phyloP scores from a whole-genome alignment of 176 grass and related monocot species.

The Themeda triandra region DNA sequence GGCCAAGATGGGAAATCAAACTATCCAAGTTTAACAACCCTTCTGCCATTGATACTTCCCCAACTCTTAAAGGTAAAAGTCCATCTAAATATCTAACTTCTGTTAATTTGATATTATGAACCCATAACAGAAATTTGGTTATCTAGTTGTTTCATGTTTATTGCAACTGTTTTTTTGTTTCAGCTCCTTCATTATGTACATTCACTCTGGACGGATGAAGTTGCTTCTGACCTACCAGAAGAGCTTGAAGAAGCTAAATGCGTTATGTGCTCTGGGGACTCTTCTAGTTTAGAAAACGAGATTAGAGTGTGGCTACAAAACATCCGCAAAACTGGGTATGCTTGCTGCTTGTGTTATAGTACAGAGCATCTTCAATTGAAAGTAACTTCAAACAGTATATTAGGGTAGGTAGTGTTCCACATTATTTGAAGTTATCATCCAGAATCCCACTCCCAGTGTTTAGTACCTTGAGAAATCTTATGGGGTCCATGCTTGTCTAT shows the following conservation, averaged over 20 bases:
- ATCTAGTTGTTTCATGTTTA: background rate
- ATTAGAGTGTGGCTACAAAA: constrained; percentile 9
- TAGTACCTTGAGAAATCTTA: background rate
- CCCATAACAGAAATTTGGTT: background rate
- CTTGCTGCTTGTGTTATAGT: constrained; percentile 5
- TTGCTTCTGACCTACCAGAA: background rate
- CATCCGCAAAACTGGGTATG: background rate
- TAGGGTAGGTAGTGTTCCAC: background rate
- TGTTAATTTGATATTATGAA: background rate
- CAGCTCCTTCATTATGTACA: background rate
- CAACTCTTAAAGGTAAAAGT: background rate
- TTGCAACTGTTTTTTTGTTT: background rate
- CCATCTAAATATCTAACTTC: background rate
- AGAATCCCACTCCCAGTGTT: background rate
- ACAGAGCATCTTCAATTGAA: background rate
- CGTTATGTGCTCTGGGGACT: background rate
- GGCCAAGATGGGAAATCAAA: background rate
- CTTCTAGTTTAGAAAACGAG: background rate
- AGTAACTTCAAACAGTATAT: background rate
- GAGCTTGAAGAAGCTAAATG: background rate
- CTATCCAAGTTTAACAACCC: background rate
- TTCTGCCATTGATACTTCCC: background rate
- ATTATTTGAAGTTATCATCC: no score
- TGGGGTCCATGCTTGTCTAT: no score
- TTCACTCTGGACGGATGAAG: constrained; percentile 2